Percentiles rank a stretch among this genome's conserved stretches.
These are phyloP conservation scores for Scytalidium lignicola DNA, from an alignment of 2,329 filamentous ascomycete genomes.

Conservation along the genomic window DNA sequence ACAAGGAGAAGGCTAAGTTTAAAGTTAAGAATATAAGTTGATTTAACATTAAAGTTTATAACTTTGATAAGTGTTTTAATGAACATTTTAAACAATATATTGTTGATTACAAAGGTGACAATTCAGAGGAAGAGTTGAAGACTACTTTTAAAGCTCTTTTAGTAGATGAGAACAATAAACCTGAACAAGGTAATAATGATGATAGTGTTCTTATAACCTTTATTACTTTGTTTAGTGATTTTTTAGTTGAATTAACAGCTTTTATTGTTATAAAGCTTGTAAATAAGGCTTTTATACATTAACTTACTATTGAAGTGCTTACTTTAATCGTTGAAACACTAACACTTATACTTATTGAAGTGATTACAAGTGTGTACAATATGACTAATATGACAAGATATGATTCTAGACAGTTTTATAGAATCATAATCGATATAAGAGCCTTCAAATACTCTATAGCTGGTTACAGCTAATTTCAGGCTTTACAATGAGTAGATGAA, in stretches of 20 bases:
- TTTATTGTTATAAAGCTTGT: no score
- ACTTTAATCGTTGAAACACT: neutral
- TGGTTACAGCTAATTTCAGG: neutral
- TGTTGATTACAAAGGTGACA: neutral
- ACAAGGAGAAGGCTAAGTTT: neutral
- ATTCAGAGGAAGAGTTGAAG: no score
- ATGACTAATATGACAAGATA: neutral
- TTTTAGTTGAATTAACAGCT: no score
- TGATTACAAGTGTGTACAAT: neutral
- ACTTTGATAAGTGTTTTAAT: neutral
- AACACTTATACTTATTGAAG: no score
- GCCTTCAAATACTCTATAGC: constrained; percentile 1
- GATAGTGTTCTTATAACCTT: no score
- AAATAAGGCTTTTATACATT: no score
- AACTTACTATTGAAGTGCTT: no score
- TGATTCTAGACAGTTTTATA: neutral
- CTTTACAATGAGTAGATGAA: constrained; percentile 2
- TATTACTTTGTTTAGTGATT: no score
- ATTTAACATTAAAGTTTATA: no score
- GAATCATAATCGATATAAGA: neutral
- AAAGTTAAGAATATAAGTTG: neutral
- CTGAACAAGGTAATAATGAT: neutral
- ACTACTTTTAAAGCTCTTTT: no score
- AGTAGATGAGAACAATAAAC: neutral
- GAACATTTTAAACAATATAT: neutral